Conservation (phyloP, 352 stramenopile species). For the Globisporangium takayamanum region DNA sequence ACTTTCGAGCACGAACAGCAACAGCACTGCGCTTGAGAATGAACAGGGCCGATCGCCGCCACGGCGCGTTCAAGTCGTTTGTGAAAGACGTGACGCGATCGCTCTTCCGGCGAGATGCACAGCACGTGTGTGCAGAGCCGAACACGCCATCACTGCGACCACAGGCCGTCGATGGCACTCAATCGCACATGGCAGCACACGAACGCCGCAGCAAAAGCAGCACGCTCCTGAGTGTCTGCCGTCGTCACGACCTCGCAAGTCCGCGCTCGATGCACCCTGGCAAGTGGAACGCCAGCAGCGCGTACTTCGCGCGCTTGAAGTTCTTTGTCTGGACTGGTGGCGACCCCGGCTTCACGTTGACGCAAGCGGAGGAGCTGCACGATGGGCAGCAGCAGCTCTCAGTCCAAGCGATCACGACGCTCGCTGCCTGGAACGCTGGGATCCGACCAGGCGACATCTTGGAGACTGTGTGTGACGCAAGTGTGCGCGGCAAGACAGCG, state of each 20-base stretch:
- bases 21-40: neutral
- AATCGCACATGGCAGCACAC: neutral
- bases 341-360: slow-evolving; percentile 24
- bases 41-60: neutral
- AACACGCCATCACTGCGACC: neutral
- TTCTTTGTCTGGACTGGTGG: slow-evolving; percentile 41
- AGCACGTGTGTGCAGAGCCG: neutral
- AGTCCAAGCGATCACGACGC: slow-evolving; percentile 24
- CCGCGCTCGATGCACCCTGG: neutral
- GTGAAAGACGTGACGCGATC: slow-evolving; percentile 12
- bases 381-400: slow-evolving; percentile 13
- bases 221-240: too few species aligned
- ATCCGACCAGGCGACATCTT: slow-evolving; percentile 52
- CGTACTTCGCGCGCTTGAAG: slow-evolving; percentile 32
- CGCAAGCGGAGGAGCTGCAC: slow-evolving; percentile 8
- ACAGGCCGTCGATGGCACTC: neutral
- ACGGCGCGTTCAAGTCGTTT: slow-evolving; percentile 4
- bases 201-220: neutral
- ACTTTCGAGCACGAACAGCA: neutral
- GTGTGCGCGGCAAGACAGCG: slow-evolving; percentile 25
- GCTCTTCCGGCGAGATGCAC: slow-evolving; percentile 5
- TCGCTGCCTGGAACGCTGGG: slow-evolving; percentile 35
- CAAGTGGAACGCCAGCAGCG: slow-evolving; percentile 23
- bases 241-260: neutral
- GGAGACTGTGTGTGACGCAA: slow-evolving; percentile 33